phyloP scores from a whole-genome alignment of 75 land plant species.

The Larix kaempferi region DNA sequence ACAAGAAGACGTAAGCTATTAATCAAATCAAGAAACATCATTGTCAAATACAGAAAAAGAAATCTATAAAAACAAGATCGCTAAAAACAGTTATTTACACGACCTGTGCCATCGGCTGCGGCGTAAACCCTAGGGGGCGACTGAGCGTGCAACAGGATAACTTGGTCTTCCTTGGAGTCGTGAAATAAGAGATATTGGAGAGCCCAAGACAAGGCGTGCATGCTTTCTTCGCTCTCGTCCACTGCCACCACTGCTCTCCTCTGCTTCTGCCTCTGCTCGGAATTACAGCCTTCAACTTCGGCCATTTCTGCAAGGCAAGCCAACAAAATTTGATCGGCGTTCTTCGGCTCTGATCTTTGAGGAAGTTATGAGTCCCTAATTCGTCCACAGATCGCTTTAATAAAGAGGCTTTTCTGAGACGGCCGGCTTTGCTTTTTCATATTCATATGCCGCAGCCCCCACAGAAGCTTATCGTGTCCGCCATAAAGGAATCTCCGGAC shows the following conservation, averaged over 20 bases:
- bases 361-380: no score
- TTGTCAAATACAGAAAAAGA: background rate
- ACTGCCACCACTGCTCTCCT: conserved; percentile 47
- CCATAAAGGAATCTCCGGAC: no score
- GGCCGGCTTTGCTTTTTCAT: no score
- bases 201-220: conserved; percentile 57
- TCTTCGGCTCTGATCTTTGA: no score
- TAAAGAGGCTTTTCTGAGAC: no score
- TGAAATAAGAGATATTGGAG: conserved; percentile 28
- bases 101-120: conserved; percentile 53
- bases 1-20: background rate
- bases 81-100: background rate
- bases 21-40: background rate
- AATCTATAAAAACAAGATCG: background rate
- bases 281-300: background rate
- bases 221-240: conserved; percentile 68
- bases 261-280: background rate
- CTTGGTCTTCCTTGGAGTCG: conserved; percentile 13
- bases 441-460: no score
- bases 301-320: conserved; percentile 1
- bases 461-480: no score
- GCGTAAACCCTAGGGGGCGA: conserved; percentile 35
- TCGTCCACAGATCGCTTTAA: no score
- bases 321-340: no score
- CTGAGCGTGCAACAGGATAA: conserved; percentile 50